Conservation (phyloP, 2,329 filamentous ascomycete genomes). For the Neonectria sp. region DNA sequence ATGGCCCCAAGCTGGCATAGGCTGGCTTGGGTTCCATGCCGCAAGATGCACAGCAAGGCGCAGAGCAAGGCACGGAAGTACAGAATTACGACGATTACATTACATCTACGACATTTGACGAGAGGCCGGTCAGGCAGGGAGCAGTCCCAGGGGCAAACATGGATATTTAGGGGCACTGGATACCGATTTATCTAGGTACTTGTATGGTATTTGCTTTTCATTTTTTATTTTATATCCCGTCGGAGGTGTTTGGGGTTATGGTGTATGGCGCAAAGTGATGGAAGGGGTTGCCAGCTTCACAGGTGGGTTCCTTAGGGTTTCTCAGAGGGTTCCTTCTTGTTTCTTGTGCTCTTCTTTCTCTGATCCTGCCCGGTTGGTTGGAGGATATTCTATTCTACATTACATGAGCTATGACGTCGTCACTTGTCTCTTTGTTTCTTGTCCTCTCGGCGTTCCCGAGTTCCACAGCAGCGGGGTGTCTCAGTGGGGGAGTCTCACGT, state of each 20-base stretch:
- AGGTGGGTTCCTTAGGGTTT: neutral
- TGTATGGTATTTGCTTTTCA: neutral
- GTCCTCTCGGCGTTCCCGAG: too few relatives aligned
- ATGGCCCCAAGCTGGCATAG: conserved; percentile 25
- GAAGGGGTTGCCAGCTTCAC: neutral
- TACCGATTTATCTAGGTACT: neutral
- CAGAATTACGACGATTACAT: neutral
- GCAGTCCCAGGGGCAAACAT: neutral
- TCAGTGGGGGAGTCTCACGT: too few relatives aligned
- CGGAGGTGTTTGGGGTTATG: neutral
- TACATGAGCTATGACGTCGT: neutral
- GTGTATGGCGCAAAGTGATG: neutral
- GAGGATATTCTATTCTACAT: neutral
- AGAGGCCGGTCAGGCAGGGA: neutral
- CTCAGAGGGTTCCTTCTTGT: neutral
- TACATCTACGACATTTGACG: neutral
- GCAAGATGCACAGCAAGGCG: neutral
- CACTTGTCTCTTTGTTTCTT: neutral
- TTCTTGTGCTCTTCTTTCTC: neutral
- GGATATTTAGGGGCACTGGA: conserved; percentile 1
- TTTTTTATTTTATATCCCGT: neutral
- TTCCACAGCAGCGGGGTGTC: neutral
- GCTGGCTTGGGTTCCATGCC: neutral
- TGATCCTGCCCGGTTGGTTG: too few relatives aligned
- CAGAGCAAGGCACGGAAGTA: neutral